Base-by-base conservation (phyloP, 805 yeast species). In the Zygoascus ofunaensis region DNA sequence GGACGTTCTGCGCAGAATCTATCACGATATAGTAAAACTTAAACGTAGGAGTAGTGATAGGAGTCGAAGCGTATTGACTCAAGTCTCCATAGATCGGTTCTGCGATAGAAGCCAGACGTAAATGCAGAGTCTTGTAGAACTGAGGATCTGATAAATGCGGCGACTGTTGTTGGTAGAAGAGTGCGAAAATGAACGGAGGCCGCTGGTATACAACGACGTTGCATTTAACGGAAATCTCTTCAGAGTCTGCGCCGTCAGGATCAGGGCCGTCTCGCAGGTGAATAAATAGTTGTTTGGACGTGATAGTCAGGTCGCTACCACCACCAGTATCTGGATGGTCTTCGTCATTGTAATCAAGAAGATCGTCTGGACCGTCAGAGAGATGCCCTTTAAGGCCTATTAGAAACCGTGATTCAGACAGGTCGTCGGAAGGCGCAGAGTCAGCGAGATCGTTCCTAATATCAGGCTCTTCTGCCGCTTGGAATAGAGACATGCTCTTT, bases 11-110 rank as follows among this genome's bases (percentile, higher is more conserved):
- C 3, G 15, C 5, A 2, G 49, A 42, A 38, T 56, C 53, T 2
- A 33, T 33, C 4, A 47, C 54, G 20, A 54, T 39, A 40, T 54
- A 56, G 37, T 44, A 56, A 38, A 55, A 55, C 23, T 46, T 45
- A 26, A 26, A 26, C 7, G 30, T 12, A 8, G 30, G 30, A 8
- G 7, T 7, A 26, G 30, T 26, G 12, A 12, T 8, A 5, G 26
- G 41, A 5, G 34, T 5, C 5, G 41, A 7, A 23, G 22, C 33
- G 12, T 24, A 37, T 24, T 22, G 41, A 14, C 33, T 42, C 34
- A 55, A 28, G 21, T 56, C 60, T 3, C 49, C 21, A 41, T 38
- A 45, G 17, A 56, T 40, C 2, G 60, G 57, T 35, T 56, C 60
- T 3, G 50, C 41, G 28, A 56, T 36, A 3, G 60, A 49, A 4